A percentile compares a stretch with the other conserved stretches of the same genome.
Conservation (phyloP, 805 yeast species). For the Starmerella floris region DNA sequence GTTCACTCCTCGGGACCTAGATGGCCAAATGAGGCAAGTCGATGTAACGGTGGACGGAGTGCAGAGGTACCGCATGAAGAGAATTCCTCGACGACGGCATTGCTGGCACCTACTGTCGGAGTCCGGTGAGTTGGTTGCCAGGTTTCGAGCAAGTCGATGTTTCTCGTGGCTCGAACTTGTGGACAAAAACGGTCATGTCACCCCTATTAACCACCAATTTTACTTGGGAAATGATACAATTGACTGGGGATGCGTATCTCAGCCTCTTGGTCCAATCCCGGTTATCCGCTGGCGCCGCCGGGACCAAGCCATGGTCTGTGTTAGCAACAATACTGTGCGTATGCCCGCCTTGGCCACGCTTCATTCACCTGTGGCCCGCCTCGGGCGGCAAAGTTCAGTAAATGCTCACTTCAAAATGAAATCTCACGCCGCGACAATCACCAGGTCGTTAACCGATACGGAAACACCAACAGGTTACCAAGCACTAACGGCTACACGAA, state of each 20-base stretch:
- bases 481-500: too few species aligned
- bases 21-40: too few species aligned
- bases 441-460: too few species aligned
- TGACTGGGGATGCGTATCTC: too few species aligned
- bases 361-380: not conserved
- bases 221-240: not conserved
- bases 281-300: constrained; percentile 3
- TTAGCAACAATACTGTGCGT: not conserved
- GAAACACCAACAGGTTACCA: too few species aligned
- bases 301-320: not conserved
- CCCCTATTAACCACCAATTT: not conserved
- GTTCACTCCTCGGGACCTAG: not conserved
- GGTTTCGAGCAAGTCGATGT: constrained; percentile 5
- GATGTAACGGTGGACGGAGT: too few species aligned
- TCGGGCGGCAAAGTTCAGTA: too few species aligned
- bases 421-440: too few species aligned
- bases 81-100: not conserved
- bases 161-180: constrained; percentile 2
- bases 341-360: constrained; percentile 4
- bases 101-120: constrained; percentile 1
- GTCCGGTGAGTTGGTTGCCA: not conserved
- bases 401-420: too few species aligned
- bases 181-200: not conserved
- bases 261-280: too few species aligned
- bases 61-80: not conserved